phyloP scores from a whole-genome alignment of 2,329 filamentous ascomycete species.

The Aspergillus sp. region DNA sequence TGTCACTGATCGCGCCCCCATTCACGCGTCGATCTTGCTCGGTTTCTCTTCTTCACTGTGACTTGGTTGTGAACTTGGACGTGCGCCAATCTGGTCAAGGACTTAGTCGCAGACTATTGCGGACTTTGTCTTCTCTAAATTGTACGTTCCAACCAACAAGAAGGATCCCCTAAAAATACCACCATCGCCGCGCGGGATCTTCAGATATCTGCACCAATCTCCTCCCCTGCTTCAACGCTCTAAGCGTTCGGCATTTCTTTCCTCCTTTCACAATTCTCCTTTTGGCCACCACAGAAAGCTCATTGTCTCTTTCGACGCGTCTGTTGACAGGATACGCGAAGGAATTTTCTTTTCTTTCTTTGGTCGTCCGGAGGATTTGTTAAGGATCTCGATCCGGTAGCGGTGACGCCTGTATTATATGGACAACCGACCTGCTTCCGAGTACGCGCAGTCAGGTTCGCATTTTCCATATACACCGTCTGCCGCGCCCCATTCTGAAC shows the following conservation, averaged over 20 bases:
- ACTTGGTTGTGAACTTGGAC: constrained; percentile 7
- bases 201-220: constrained; percentile 11
- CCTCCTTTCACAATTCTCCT: constrained; percentile 8
- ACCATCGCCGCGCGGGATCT: constrained; percentile 12
- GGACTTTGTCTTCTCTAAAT: constrained; percentile 10
- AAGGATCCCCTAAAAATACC: constrained; percentile 8
- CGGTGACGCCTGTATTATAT: constrained; percentile 45
- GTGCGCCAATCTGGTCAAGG: constrained; percentile 1
- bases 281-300: constrained; percentile 23
- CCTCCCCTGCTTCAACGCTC: constrained; percentile 12
- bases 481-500: constrained; percentile 72
- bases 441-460: constrained; percentile 89
- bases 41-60: constrained; percentile 12
- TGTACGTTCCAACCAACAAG: constrained; percentile 19
- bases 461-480: constrained; percentile 57
- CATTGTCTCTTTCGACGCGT: constrained; percentile 32
- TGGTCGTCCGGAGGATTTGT: constrained; percentile 19
- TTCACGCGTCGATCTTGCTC: constrained; percentile 13
- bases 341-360: constrained; percentile 1
- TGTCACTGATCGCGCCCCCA: constrained; percentile 2
- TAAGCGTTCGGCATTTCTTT: constrained; percentile 12
- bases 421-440: constrained; percentile 64
- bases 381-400: constrained; percentile 19
- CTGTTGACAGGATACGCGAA: constrained; percentile 26
- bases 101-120: background rate